A percentile compares a stretch with the other conserved stretches of the same genome.
phyloP scores from a whole-genome alignment of 331 rosid genomes.

The Rhamnella rubrinervis region DNA sequence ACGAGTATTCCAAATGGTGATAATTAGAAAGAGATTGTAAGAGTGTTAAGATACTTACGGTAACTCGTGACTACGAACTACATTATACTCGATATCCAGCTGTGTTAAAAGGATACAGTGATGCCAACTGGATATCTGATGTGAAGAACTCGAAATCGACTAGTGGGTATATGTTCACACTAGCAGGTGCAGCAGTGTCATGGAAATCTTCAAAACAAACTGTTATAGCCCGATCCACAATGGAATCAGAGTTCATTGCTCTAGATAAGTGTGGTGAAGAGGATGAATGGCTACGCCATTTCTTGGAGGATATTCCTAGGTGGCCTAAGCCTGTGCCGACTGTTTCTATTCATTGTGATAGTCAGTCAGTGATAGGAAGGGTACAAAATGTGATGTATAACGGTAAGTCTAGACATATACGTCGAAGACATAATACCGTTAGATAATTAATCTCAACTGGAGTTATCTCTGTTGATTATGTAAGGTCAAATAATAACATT shows the following conservation, averaged over 20 bases:
- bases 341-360: not conserved
- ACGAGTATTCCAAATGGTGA: not conserved
- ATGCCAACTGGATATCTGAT: not conserved
- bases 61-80: not conserved
- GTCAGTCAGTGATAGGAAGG: not conserved
- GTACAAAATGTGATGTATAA: not conserved
- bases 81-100: not conserved
- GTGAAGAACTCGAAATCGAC: not conserved
- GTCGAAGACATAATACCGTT: not conserved
- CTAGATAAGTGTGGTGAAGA: not conserved
- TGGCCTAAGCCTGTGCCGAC: not conserved
- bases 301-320: not conserved
- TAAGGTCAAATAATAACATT: not conserved
- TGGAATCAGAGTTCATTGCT: not conserved
- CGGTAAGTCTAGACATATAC: slow-evolving; percentile 1
- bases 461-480: not conserved
- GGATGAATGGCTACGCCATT: not conserved
- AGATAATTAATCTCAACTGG: not conserved
- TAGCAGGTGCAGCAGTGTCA: not conserved
- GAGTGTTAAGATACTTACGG: not conserved
- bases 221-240: not conserved
- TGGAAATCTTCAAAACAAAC: not conserved
- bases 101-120: not conserved
- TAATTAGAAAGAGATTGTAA: no score
- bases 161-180: not conserved